These are phyloP conservation scores for Globisporangium rhizosaccharum DNA, from an alignment of 352 stramenopile genomes.

Conservation along the genomic window DNA sequence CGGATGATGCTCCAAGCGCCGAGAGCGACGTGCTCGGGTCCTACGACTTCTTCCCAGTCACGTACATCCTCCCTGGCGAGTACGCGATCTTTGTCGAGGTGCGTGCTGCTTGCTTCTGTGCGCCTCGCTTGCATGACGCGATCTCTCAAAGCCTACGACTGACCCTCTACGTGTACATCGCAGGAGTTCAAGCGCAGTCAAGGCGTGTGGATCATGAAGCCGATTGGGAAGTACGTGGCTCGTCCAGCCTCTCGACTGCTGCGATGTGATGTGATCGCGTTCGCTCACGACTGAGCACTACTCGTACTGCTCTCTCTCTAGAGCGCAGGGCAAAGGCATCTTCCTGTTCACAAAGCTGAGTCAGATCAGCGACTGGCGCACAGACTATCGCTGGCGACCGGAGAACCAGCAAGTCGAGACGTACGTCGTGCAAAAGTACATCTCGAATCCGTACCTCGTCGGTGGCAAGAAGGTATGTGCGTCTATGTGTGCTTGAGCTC, in stretches of 20 bases:
- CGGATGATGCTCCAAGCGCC: slow-evolving; percentile 26
- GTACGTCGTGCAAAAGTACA: slow-evolving; percentile 94
- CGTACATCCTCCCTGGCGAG: slow-evolving; percentile 92
- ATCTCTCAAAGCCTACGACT: neutral
- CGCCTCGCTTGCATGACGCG: neutral
- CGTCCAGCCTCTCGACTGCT: too few species aligned
- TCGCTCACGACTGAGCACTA: neutral
- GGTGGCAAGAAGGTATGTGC: slow-evolving; percentile 86
- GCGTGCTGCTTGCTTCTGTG: neutral
- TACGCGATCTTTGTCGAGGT: slow-evolving; percentile 93
- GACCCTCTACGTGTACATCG: neutral
- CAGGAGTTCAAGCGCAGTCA: slow-evolving; percentile 88
- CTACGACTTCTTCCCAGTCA: slow-evolving; percentile 91
- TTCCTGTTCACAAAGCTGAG: slow-evolving; percentile 93
- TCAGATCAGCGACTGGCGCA: slow-evolving; percentile 93
- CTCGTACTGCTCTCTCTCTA: slow-evolving; percentile 11
- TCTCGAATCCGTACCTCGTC: slow-evolving; percentile 91
- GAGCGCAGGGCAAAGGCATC: slow-evolving; percentile 89
- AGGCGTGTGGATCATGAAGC: slow-evolving; percentile 97
- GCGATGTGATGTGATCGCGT: too few species aligned
- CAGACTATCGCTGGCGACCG: slow-evolving; percentile 76
- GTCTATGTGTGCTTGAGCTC: neutral
- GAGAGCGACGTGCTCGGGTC: slow-evolving; percentile 31
- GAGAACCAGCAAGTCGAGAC: slow-evolving; percentile 84
- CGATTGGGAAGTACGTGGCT: slow-evolving; percentile 80